Conservation (phyloP, 331 rosid genomes). For the Pyracantha coccinea region DNA sequence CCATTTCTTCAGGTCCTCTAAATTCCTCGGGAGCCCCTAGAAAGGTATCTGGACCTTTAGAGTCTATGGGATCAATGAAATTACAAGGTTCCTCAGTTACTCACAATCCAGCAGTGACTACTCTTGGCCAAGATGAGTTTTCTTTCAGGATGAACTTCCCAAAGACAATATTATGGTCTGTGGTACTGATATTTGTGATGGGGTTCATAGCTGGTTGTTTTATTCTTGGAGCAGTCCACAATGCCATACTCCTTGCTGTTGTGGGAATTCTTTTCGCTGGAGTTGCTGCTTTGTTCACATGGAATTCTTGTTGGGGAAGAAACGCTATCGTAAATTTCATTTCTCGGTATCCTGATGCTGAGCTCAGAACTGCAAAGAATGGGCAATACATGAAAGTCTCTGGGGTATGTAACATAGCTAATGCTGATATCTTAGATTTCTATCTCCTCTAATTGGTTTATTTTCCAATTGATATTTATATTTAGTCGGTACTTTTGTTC, state of each 20-base stretch:
- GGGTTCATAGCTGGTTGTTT: conserved; percentile 98
- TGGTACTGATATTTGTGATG: conserved; percentile 87
- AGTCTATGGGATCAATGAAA: conserved; percentile 71
- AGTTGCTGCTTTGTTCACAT: conserved; percentile 77
- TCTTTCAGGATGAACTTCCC: conserved; percentile 92
- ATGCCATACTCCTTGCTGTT: conserved; percentile 84
- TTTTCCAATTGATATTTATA: neutral
- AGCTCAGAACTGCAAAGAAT: conserved; percentile 92
- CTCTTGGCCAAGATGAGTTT: conserved; percentile 68
- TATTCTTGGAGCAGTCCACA: conserved; percentile 95
- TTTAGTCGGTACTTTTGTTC: neutral
- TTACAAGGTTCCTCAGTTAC: conserved; percentile 34
- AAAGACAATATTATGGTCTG: conserved; percentile 85
- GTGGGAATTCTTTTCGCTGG: conserved; percentile 64
- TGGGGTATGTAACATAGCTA: conserved; percentile 68
- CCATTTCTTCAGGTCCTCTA: conserved; percentile 80
- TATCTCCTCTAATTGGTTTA: neutral
- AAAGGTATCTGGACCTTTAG: conserved; percentile 84
- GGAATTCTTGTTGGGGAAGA: conserved; percentile 91
- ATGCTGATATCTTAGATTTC: neutral
- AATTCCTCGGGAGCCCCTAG: conserved; percentile 94
- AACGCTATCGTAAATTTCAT: conserved; percentile 74
- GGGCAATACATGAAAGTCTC: conserved; percentile 97
- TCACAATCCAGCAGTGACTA: conserved; percentile 80
- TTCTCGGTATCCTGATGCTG: conserved; percentile 81